Conservation (phyloP, 2,329 filamentous ascomycete species). For the Exophiala alcalophila region DNA sequence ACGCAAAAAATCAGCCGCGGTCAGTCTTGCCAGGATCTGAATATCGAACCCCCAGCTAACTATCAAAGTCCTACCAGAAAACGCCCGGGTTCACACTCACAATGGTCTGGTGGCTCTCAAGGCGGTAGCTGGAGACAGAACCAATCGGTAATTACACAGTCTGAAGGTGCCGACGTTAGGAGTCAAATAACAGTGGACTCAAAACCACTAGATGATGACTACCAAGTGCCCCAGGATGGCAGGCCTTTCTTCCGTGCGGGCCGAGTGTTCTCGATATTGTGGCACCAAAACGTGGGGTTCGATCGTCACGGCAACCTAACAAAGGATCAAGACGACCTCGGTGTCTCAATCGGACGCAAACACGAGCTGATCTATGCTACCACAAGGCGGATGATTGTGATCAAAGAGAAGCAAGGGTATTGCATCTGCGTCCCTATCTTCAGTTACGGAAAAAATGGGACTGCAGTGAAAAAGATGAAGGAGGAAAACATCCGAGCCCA, state of each 20-base stretch:
- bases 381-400: conserved; percentile 7
- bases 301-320: not conserved
- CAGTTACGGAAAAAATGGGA: conserved; percentile 5
- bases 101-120: no score
- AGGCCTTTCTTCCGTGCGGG: conserved; percentile 8
- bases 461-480: conserved; percentile 7
- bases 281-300: conserved; percentile 29
- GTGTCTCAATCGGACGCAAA: not conserved
- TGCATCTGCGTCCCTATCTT: conserved; percentile 13
- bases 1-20: no score
- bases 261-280: conserved; percentile 34
- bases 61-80: no score
- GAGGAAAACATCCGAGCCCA: conserved; percentile 3
- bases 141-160: no score
- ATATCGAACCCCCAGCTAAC: no score
- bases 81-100: no score
- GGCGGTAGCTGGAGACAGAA: no score
- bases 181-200: not conserved
- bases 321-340: not conserved
- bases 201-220: not conserved
- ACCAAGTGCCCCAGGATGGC: not conserved
- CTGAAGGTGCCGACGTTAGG: not conserved
- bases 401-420: conserved; percentile 10
- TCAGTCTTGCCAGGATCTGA: no score
- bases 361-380: conserved; percentile 8